phyloP scores from a whole-genome alignment of 805 yeast species.

The Kazachstania psychrophila region DNA sequence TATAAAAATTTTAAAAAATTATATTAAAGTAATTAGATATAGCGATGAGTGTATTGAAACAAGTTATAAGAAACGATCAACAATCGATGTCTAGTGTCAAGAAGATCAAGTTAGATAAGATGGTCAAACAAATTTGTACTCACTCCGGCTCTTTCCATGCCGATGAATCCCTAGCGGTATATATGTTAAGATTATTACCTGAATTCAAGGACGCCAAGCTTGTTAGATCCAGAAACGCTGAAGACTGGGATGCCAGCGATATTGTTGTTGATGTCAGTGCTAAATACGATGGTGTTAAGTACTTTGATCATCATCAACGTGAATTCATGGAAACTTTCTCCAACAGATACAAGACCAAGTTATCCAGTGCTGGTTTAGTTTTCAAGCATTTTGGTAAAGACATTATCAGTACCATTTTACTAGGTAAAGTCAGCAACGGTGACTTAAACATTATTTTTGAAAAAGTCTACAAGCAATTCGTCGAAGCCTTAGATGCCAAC shows the following conservation, averaged over 20 bases:
- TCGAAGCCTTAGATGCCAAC: slow-evolving; percentile 91
- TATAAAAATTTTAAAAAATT: too few relatives aligned
- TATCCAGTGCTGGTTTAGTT: slow-evolving; percentile 88
- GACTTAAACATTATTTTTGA: slow-evolving; percentile 58
- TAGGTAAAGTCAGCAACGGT: slow-evolving; percentile 27
- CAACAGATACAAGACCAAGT: slow-evolving; percentile 55
- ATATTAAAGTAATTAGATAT: too few relatives aligned
- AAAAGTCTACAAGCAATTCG: slow-evolving; percentile 74
- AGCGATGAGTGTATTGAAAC: too few relatives aligned
- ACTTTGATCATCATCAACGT: slow-evolving; percentile 94
- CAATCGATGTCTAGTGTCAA: slow-evolving; percentile 8
- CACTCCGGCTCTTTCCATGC: slow-evolving; percentile 95
- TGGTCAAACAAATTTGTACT: slow-evolving; percentile 59
- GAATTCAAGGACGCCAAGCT: slow-evolving; percentile 55
- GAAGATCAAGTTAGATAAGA: slow-evolving; percentile 14
- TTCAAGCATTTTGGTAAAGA: slow-evolving; percentile 79
- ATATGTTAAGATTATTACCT: slow-evolving; percentile 66
- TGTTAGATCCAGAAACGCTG: slow-evolving; percentile 76
- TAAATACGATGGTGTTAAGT: slow-evolving; percentile 63
- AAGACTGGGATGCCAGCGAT: slow-evolving; percentile 76
- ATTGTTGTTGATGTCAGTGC: slow-evolving; percentile 95
- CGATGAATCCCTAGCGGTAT: slow-evolving; percentile 91
- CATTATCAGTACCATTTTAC: slow-evolving; percentile 43
- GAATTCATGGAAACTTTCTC: slow-evolving; percentile 74
- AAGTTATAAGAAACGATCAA: too few relatives aligned